phyloP scores from a whole-genome alignment of 768 basidiomycete genomes.

The Candolleomyces aberdarensis region DNA sequence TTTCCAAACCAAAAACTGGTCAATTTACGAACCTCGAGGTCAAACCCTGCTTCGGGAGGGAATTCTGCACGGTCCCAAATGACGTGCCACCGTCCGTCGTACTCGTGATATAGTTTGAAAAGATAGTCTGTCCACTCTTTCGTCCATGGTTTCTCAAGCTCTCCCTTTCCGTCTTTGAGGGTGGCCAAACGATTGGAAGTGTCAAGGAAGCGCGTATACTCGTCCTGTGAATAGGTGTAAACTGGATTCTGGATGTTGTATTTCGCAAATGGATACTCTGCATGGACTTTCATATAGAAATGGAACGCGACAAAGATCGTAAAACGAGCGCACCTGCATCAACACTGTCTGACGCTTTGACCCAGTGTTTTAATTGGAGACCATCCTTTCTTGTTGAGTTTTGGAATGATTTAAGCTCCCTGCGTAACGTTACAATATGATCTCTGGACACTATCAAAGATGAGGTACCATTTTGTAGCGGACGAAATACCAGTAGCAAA shows the following conservation, averaged over 20 bases:
- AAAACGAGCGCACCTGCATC: conserved; percentile 44
- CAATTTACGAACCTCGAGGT: conserved; percentile 59
- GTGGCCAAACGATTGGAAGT: background rate
- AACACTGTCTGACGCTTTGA: conserved; percentile 55
- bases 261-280: conserved; percentile 79
- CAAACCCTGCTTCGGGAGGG: conserved; percentile 21
- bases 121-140: conserved; percentile 94
- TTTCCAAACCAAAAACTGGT: background rate
- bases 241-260: conserved; percentile 70
- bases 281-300: background rate
- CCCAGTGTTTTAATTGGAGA: conserved; percentile 83
- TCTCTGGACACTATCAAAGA: conserved; percentile 1
- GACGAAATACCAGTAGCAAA: conserved; percentile 52
- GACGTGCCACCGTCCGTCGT: conserved; percentile 87
- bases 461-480: conserved; percentile 62
- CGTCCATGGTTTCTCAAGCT: conserved; percentile 77
- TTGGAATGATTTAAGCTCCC: conserved; percentile 75
- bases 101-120: conserved; percentile 74
- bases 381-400: conserved; percentile 68
- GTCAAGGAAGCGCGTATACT: conserved; percentile 77
- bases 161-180: background rate
- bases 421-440: conserved; percentile 23
- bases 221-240: conserved; percentile 79
- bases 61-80: conserved; percentile 88
- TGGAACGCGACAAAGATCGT: background rate